Evolutionary conservation across 2,329 filamentous ascomycete species (phyloP), one percentile per base, ranked within the genome.

Genomic region (Xylaria digitata): DNA sequence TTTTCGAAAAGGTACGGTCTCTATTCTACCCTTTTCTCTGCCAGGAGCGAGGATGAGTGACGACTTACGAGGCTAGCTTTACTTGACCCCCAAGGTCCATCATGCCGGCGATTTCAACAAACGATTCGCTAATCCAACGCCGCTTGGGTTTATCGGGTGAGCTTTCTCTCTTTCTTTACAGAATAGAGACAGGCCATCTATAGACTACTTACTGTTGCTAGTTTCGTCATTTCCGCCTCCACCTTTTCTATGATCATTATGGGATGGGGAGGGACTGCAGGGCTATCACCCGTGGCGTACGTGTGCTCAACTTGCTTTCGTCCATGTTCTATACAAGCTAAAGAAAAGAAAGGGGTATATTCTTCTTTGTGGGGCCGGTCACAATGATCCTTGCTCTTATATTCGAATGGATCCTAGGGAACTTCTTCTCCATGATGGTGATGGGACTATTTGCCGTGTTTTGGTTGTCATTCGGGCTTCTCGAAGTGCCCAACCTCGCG

Each of bases 381-480:
- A 80, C 85, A 53, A 79, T 86, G n/a, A 71, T 81, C n/a, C 78
- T 84, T 23, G 78, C 81, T 21, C 80, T 82, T 46, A 81, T 86
- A 9, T 85, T 85, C 69, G 83, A 86, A 67, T 86, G 83, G 83
- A 81, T 86, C 55, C 81, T 83, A 76, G 81, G 81, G 5, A 84
- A 84, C 71, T 84, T 84, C 78, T 82, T 83, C 71, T 78, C 81
- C 4, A 86, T 86, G 83, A 83, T 85, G 79, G 81, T 84, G 0
- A 83, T 83, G 76, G 83, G 81, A 3, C 76, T 86, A 40, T 86
- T 86, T 69, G 78, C 80, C 45, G 83, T 75, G 30, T 75, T 86
- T 72, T 86, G 83, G 82, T 76, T 86, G 3, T 84, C 81, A 1
- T 86, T 87, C 67, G 84, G 82, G n/a, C 73, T 85, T 45, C 76